A percentile compares a stretch with the other conserved stretches of the same genome.
These are phyloP conservation scores for Cercospora nicotianae DNA, from an alignment of 2,329 filamentous ascomycete species.

Conservation along the genomic window DNA sequence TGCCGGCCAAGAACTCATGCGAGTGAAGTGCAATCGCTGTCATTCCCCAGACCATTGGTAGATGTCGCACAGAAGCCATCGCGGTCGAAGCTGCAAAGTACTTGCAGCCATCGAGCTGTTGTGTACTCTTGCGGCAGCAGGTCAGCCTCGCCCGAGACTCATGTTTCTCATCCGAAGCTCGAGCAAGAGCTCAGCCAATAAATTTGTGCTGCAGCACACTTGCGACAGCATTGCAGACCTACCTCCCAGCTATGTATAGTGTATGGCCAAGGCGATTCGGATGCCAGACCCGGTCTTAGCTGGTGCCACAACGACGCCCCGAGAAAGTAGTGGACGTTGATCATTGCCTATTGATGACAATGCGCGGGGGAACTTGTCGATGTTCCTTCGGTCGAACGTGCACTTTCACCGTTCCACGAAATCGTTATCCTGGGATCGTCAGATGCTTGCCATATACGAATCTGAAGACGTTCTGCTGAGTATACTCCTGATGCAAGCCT, in stretches of 20 bases:
- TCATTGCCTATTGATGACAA: background rate
- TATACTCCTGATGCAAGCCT: background rate
- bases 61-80: background rate
- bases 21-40: background rate
- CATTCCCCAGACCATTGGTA: background rate
- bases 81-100: background rate
- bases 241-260: background rate
- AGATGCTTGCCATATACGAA: background rate
- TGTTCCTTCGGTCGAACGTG: background rate
- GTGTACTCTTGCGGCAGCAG: background rate
- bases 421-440: background rate
- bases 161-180: background rate
- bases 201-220: background rate
- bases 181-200: background rate
- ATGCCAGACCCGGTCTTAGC: background rate
- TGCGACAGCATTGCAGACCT: background rate
- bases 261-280: background rate
- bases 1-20: background rate
- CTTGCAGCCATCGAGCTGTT: background rate
- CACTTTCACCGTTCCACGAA: background rate
- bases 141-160: background rate
- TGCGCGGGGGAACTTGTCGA: background rate
- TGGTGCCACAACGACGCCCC: background rate
- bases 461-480: background rate
- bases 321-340: background rate